Evolutionary conservation across 225 moss, liverwort and hornwort genomes (phyloP), one percentile per base, ranked within the genome.

Genomic region (Physcomitrium patens): DNA sequence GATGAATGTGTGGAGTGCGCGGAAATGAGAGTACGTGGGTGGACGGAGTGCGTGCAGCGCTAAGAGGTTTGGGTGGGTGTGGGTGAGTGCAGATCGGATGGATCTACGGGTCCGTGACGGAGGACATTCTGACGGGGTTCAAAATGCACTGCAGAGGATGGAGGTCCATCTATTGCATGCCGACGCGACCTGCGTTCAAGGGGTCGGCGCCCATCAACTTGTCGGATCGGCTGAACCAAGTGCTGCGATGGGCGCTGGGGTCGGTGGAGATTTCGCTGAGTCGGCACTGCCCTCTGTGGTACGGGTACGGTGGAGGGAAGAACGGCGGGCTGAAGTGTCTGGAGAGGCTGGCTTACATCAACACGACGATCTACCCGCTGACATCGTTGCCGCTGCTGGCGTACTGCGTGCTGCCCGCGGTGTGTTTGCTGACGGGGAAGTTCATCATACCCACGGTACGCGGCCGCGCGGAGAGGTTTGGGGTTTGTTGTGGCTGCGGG

Each of bases 91-190:
- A 91, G 91, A 86, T 91, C 79, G 91, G 91, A 17, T 91, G 91
- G 91, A 91, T 91, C 50, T 91, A 91, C 76, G 91, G 91, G 52
- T 91, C 91, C 10, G 88, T 91, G 13, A 91, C 91, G n/a, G 91
- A 91, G 75, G 91, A 91, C 72, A 91, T 89, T 73, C 61, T 91
- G 63, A 91, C 91, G 17, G 91, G 91, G 10, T 91, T 91, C 76
- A 91, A 91, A 66, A 91, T 91, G 91, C 91, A 91, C 57, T 86
- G 86, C 47, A 80, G 91, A 56, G 91, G 91, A 10, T 91, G 91
- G 91, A 86, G 91, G 26, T 91, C 91, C 7, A 81, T 91, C 43
- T 91, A 91, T 60, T 91, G 91, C 68, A 89, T 91, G 91, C 91
- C 91, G 9, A 50, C 31, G 8, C 80, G 78, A 15, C 81, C 89